phyloP scores from a whole-genome alignment of 2,329 filamentous ascomycete genomes.

The Trichophyton simii region DNA sequence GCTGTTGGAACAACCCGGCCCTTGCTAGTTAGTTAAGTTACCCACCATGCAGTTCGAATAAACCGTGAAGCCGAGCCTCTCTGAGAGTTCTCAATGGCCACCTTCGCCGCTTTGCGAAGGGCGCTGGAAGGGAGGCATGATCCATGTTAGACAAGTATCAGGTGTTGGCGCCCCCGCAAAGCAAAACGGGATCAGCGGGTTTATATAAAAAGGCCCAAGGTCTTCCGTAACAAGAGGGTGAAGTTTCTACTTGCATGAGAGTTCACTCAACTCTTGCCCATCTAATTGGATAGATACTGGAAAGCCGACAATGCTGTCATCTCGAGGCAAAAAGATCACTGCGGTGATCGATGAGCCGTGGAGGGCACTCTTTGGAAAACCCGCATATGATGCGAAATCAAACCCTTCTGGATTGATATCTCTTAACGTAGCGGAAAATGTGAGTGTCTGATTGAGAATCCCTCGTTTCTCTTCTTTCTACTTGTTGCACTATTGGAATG shows the following conservation, averaged over 20 bases:
- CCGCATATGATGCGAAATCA: slow-evolving; percentile 18
- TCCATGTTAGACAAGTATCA: not conserved
- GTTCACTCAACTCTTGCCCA: too few relatives aligned
- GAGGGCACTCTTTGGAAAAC: slow-evolving; percentile 17
- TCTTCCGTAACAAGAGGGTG: not conserved
- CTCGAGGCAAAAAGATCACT: slow-evolving; percentile 17
- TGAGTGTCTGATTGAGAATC: slow-evolving; percentile 12
- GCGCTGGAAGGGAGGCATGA: not conserved
- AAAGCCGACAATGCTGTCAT: slow-evolving; percentile 18
- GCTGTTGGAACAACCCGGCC: too few relatives aligned
- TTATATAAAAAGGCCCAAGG: not conserved
- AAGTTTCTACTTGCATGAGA: too few relatives aligned
- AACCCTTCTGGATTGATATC: slow-evolving; percentile 25
- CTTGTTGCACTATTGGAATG: not conserved
- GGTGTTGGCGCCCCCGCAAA: not conserved
- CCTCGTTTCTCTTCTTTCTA: too few relatives aligned
- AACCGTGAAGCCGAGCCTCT: not conserved
- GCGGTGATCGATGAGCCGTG: slow-evolving; percentile 17
- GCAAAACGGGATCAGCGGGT: not conserved
- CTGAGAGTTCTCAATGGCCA: not conserved
- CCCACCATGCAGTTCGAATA: not conserved
- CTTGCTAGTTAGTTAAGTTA: not conserved
- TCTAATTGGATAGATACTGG: too few relatives aligned
- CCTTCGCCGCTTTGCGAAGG: not conserved
- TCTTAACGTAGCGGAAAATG: slow-evolving; percentile 28